phyloP scores from a whole-genome alignment of 495 filamentous ascomycete genomes.

The Lichina pygmaea region DNA sequence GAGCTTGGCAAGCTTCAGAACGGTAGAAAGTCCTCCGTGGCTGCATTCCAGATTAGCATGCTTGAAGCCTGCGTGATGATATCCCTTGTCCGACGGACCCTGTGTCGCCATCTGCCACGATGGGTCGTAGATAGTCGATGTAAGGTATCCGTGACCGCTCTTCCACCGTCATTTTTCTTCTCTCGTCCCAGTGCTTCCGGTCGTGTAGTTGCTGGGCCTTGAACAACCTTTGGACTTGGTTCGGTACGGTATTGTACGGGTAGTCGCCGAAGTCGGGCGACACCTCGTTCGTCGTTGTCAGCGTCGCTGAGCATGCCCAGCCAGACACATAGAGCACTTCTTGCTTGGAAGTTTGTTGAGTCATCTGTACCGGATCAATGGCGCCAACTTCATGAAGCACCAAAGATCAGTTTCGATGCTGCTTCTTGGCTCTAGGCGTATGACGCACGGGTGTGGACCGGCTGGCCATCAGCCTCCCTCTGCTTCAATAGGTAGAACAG shows the following conservation, averaged over 20 bases:
- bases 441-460: conserved; percentile 65
- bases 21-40: conserved; percentile 60
- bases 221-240: conserved; percentile 84
- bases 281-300: conserved; percentile 89
- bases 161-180: conserved; percentile 46
- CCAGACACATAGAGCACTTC: conserved; percentile 89
- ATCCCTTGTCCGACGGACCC: conserved; percentile 21
- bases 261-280: conserved; percentile 95
- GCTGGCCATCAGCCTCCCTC: conserved; percentile 44
- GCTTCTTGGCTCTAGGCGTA: background rate
- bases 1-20: conserved; percentile 88
- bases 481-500: conserved; percentile 70
- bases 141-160: conserved; percentile 52
- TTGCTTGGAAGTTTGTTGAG: conserved; percentile 86
- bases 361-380: conserved; percentile 97
- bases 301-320: conserved; percentile 83
- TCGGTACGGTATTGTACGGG: conserved; percentile 94
- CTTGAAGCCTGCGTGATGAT: background rate
- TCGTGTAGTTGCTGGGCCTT: conserved; percentile 95
- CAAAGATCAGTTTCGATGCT: conserved; percentile 1
- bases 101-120: conserved; percentile 93
- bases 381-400: conserved; percentile 44
- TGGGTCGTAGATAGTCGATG: conserved; percentile 75
- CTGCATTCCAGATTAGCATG: conserved; percentile 18
- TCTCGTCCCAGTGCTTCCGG: conserved; percentile 71